Conservation (phyloP, 768 basidiomycete species). For the Obba rivulosa region DNA sequence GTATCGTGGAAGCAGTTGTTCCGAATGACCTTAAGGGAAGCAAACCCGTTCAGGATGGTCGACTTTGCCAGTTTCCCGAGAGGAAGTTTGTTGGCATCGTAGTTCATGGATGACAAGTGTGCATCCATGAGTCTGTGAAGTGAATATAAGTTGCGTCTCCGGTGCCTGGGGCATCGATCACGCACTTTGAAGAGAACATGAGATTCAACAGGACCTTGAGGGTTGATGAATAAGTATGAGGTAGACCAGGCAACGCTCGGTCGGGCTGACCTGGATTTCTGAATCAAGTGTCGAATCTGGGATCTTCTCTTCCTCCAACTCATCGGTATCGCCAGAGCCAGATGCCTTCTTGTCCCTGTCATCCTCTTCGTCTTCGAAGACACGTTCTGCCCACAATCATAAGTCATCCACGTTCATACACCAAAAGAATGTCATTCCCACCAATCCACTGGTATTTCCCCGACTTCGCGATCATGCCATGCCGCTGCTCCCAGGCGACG, state of each 20-base stretch:
- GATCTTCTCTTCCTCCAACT: constrained; percentile 29
- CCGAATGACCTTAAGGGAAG: constrained; percentile 45
- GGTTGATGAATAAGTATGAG: too few relatives aligned
- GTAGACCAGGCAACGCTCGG: too few relatives aligned
- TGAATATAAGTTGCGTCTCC: too few relatives aligned
- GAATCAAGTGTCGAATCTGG: constrained; percentile 40
- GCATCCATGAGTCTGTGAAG: constrained; percentile 54
- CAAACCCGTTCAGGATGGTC: constrained; percentile 55
- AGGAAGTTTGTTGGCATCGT: constrained; percentile 60
- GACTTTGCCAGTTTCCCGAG: constrained; percentile 59
- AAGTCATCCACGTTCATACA: not conserved
- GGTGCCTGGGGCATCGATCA: not conserved
- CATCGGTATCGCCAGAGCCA: constrained; percentile 14
- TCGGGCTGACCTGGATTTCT: constrained; percentile 37
- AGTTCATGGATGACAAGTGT: constrained; percentile 56
- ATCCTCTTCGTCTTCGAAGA: constrained; percentile 46
- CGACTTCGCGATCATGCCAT: constrained; percentile 46
- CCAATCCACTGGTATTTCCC: constrained; percentile 65
- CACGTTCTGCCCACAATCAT: constrained; percentile 37
- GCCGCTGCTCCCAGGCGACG: constrained; percentile 42
- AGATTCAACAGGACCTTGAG: constrained; percentile 45
- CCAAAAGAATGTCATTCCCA: constrained; percentile 22
- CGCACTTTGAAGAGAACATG: constrained; percentile 47
- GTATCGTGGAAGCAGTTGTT: not conserved
- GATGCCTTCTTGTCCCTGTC: constrained; percentile 22